Conservation (phyloP, 176 grass and related monocot species). For the Cocos nucifera region DNA sequence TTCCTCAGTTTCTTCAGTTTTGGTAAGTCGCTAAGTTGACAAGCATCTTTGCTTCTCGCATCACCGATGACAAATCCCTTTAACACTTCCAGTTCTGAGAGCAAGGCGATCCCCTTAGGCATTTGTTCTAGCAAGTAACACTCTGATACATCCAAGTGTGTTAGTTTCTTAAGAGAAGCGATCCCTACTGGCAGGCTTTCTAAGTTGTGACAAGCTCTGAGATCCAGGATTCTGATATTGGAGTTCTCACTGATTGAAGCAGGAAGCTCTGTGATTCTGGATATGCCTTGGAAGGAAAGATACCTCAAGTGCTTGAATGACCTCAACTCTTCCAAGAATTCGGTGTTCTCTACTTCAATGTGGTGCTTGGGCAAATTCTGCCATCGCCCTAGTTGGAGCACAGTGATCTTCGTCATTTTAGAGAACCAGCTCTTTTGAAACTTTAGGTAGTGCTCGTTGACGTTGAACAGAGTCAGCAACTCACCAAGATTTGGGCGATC, state of each 20-base stretch:
- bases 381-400: conserved; percentile 46
- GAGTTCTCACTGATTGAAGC: conserved; percentile 32
- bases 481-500: not conserved
- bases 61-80: conserved; percentile 68
- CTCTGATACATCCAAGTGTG: conserved; percentile 64
- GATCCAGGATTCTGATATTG: conserved; percentile 52
- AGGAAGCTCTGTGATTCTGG: conserved; percentile 30
- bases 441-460: conserved; percentile 40
- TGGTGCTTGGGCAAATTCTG: conserved; percentile 29
- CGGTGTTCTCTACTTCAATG: conserved; percentile 39
- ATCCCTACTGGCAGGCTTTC: conserved; percentile 37
- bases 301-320: not conserved
- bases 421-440: conserved; percentile 39
- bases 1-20: conserved; percentile 48
- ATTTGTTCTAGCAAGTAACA: conserved; percentile 67
- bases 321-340: conserved; percentile 35
- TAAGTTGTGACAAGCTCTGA: conserved; percentile 81
- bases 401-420: conserved; percentile 25
- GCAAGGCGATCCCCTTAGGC: conserved; percentile 34
- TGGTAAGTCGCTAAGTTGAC: conserved; percentile 31
- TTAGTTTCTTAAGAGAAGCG: conserved; percentile 31
- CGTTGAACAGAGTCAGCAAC: conserved; percentile 39
- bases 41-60: conserved; percentile 24
- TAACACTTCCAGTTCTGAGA: conserved; percentile 48
- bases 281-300: conserved; percentile 33